These are phyloP conservation scores for Populus davidiana DNA, from an alignment of 345 rosid species.

Conservation along the genomic window DNA sequence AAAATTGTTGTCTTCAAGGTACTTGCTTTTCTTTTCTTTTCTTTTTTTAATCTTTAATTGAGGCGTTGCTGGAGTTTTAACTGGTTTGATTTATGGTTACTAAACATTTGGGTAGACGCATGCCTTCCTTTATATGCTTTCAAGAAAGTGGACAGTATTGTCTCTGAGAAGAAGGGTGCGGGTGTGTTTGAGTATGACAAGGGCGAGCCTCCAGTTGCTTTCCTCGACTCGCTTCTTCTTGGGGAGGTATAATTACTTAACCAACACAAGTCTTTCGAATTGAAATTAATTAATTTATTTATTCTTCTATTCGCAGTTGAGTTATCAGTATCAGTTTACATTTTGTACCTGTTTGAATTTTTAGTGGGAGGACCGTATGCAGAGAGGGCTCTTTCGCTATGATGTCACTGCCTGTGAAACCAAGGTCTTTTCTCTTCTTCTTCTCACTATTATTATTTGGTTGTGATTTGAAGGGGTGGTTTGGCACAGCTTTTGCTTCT, in stretches of 20 bases:
- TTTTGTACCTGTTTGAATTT: slow-evolving; percentile 4
- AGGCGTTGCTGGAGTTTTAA: background rate
- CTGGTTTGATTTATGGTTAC: background rate
- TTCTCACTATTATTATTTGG: background rate
- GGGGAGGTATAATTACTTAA: slow-evolving; percentile 61
- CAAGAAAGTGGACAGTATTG: slow-evolving; percentile 41
- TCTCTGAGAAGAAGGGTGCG: slow-evolving; percentile 18
- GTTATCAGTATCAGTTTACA: background rate
- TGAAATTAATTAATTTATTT: background rate
- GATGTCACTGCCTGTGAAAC: slow-evolving; percentile 96
- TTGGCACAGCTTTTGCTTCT: too few species aligned
- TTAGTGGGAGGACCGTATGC: slow-evolving; percentile 94
- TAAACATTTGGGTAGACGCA: slow-evolving; percentile 41
- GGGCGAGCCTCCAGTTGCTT: slow-evolving; percentile 49
- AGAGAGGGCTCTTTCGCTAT: slow-evolving; percentile 88
- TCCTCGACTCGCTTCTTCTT: slow-evolving; percentile 71
- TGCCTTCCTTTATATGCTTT: slow-evolving; percentile 74
- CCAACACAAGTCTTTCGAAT: background rate
- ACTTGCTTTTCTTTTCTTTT: background rate
- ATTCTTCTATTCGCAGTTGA: background rate
- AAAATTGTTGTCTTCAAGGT: slow-evolving; percentile 75
- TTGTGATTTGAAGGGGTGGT: background rate
- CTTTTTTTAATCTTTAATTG: background rate
- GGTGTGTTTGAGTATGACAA: slow-evolving; percentile 23
- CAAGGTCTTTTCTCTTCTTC: slow-evolving; percentile 43